phyloP scores from a whole-genome alignment of 306 rosid species.

The Alnus glutinosa region DNA sequence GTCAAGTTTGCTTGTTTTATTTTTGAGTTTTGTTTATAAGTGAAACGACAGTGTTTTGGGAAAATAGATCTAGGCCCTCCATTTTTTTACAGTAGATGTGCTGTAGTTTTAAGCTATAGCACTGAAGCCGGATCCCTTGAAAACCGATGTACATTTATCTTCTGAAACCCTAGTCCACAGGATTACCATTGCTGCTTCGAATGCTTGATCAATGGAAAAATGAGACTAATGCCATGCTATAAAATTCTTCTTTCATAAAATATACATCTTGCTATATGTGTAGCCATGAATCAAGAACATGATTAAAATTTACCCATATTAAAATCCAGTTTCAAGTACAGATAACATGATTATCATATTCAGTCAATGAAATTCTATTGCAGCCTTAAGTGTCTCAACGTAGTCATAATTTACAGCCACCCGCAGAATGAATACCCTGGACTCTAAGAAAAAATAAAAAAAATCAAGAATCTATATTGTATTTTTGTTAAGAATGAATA shows the following conservation, averaged over 20 bases:
- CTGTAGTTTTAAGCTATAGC: too few species aligned
- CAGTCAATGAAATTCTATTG: slow-evolving; percentile 3
- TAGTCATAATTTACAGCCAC: not conserved
- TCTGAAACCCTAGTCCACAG: too few species aligned
- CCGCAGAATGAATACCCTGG: not conserved
- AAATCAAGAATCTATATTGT: not conserved
- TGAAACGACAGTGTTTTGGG: too few species aligned
- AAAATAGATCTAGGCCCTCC: too few species aligned
- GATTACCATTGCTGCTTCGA: too few species aligned
- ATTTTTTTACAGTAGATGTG: too few species aligned
- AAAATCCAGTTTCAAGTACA: not conserved
- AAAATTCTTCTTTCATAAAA: not conserved
- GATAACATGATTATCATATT: not conserved
- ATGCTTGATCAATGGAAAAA: too few species aligned
- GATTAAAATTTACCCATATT: not conserved
- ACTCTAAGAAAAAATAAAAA: not conserved
- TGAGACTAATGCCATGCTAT: not conserved
- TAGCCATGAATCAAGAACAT: not conserved
- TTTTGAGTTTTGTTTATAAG: too few species aligned
- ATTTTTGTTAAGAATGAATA: not conserved
- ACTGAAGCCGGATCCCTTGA: too few species aligned
- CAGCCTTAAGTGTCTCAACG: slow-evolving; percentile 2
- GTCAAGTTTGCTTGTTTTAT: too few species aligned
- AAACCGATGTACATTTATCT: too few species aligned
- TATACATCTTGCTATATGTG: not conserved